Evolutionary conservation across 176 grass and related monocot genomes (phyloP).

Genomic region (Triticum aestivum): IWGSC_CS_RefSeq_v2.1 NC_057809.1:609468437-609468936

Average conservation of each 20-base stretch:
- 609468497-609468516: conserved; percentile 47
- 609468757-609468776: background rate
- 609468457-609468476: conserved; percentile 80
- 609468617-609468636: background rate
- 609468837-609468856: background rate
- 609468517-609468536: background rate
- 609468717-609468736: background rate
- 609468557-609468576: background rate
- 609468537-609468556: background rate
- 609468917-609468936: conserved; percentile 95
- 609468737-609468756: background rate
- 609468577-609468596: background rate
- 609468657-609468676: background rate
- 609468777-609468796: background rate
- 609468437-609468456: conserved; percentile 82
- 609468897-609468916: conserved; percentile 94
- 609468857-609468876: conserved; percentile 19
- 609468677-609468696: background rate
- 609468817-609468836: background rate
- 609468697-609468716: background rate
- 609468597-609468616: background rate
- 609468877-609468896: background rate
- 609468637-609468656: background rate
- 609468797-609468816: background rate
- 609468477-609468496: conserved; percentile 99